Evolutionary conservation across 208 protist genomes (phyloP), one percentile per base, ranked within the genome.

Genomic region (Leishmania mexicana): DNA sequence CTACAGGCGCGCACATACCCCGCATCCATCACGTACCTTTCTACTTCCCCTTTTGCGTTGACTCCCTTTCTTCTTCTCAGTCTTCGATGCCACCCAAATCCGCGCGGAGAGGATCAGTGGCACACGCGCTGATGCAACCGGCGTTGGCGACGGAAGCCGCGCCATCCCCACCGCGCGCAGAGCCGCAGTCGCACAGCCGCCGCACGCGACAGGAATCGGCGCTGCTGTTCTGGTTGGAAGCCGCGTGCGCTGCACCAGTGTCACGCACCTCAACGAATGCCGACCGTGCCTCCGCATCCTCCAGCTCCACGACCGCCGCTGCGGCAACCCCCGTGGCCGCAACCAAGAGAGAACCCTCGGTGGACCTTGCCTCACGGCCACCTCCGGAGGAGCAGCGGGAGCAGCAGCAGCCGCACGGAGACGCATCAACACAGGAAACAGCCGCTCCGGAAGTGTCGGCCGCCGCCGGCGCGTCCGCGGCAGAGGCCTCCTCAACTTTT

Each of bases 221-320:
- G 11, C 76, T 88, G 31, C 79, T 88, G 24, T 88, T 82, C n/a
- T 88, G 85, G 85, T 54, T 88, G 31, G 51, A 81, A 42, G 73
- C 77, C 7, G 81, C 79, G n/a, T 80, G 75, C 58, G 38, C 53
- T 67, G 64, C 76, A 62, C 76, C 60, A 64, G 31, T 19, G 38
- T 10, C 38, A 47, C n/a, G 35, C 57, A 31, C 40, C 31, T 38
- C 73, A 19, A 58, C 38, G 17, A 40, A 51, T 42, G 74, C 70
- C 57, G 42, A 51, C 35, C 24, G 47, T 31, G 15, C 58, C 53
- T 58, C 76, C 31, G 62, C 47, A 11, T 38, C 81, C 21, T 28
- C 35, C 51, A 78, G 28, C 75, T 60, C 28, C 57, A 58, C 54
- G 42, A 57, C 35, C 51, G 57, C n/a, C 53, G 53, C 75, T 13